Evolutionary conservation across 1,284 basidiomycete species (phyloP).

Genomic region (Farysia itapuensis): DNA sequence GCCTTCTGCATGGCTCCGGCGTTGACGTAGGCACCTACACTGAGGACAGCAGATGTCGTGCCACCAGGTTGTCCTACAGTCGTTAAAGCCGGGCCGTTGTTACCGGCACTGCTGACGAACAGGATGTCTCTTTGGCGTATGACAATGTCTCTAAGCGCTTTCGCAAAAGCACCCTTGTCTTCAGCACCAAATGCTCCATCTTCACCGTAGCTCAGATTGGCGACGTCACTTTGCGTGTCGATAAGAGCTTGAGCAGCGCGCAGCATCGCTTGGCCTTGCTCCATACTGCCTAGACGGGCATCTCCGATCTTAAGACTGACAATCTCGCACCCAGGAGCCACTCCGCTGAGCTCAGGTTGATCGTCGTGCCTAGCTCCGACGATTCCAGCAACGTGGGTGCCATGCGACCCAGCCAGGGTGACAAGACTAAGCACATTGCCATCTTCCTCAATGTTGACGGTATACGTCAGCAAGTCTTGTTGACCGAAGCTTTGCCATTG

Average conservation of each 20-base stretch:
- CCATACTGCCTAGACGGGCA: constrained; percentile 54
- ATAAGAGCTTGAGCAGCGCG: constrained; percentile 59
- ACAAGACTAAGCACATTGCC: constrained; percentile 53
- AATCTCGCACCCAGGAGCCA: constrained; percentile 58
- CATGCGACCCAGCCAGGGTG: constrained; percentile 57
- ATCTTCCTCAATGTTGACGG: constrained; percentile 55
- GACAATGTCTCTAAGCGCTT: constrained; percentile 49
- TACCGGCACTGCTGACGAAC: constrained; percentile 56
- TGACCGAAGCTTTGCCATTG: constrained; percentile 57
- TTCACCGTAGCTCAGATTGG: constrained; percentile 60
- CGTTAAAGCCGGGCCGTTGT: constrained; percentile 59
- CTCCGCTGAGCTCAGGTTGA: constrained; percentile 55
- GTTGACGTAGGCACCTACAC: constrained; percentile 59
- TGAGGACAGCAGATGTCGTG: constrained; percentile 56
- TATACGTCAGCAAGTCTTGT: constrained; percentile 58
- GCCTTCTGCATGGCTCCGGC: constrained; percentile 59
- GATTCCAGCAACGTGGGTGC: constrained; percentile 60
- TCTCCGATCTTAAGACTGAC: constrained; percentile 57
- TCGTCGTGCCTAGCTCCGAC: constrained; percentile 54
- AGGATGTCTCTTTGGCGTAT: constrained; percentile 54
- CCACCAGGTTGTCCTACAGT: constrained; percentile 60
- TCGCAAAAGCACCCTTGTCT: constrained; percentile 57
- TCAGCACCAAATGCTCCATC: constrained; percentile 57
- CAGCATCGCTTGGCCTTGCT: constrained; percentile 60
- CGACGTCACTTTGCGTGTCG: constrained; percentile 57